Evolutionary conservation across 768 basidiomycete genomes (phyloP).

Genomic region (Leccinum rimulosum): DNA sequence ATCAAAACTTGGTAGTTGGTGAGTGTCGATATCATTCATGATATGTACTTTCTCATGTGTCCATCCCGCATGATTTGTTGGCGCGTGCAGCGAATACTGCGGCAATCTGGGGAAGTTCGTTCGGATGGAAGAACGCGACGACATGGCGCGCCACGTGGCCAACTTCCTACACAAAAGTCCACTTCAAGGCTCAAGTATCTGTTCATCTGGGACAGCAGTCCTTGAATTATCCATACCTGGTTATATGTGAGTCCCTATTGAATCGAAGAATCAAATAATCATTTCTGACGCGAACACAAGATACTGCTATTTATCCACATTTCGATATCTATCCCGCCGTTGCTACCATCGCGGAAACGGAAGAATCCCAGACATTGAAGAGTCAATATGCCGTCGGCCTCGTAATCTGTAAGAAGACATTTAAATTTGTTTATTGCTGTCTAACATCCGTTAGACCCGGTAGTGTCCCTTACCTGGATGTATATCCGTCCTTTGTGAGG

Average conservation of each 20-base stretch:
- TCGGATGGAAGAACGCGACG: conserved; percentile 15
- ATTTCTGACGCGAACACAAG: conserved; percentile 31
- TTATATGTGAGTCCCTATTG: conserved; percentile 26
- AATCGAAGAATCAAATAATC: background rate
- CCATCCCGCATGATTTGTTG: conserved; percentile 53
- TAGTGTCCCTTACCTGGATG: conserved; percentile 19
- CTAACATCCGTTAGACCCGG: conserved; percentile 19
- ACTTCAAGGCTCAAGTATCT: background rate
- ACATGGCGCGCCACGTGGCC: conserved; percentile 24
- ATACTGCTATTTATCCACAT: conserved; percentile 40
- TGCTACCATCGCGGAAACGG: background rate
- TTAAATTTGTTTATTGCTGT: background rate
- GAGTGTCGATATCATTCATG: background rate
- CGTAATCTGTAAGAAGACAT: conserved; percentile 32
- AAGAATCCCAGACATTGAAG: background rate
- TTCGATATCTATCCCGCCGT: conserved; percentile 38
- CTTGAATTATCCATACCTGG: conserved; percentile 23
- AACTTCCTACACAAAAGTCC: background rate
- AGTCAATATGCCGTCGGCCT: conserved; percentile 16
- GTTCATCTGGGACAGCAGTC: background rate
- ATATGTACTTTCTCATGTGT: conserved; percentile 14
- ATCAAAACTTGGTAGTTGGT: background rate
- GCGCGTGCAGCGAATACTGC: conserved; percentile 37
- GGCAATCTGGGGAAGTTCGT: conserved; percentile 33
- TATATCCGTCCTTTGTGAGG: conserved; percentile 17